Base-by-base conservation (phyloP, 441 rosid genomes). In the Omphalea diandra region DNA sequence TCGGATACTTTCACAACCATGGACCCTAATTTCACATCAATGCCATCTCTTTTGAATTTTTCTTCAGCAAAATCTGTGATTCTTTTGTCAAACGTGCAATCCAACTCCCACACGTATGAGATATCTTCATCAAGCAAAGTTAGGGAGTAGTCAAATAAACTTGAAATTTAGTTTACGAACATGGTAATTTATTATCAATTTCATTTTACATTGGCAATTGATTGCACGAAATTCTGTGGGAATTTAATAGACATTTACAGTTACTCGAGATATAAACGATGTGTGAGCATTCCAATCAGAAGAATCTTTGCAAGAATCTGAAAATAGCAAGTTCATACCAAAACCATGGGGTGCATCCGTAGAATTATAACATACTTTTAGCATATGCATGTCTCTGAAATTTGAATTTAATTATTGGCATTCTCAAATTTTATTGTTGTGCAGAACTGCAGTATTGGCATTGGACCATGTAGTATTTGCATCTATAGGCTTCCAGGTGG, bases 1-100 rank as follows among this genome's bases (percentile, higher is more conserved):
- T 85, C 91, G 66, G 84, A 80, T 63, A 96, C 91, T 69, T 87
- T 84, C 38, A 83, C 82, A 68, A 96, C 99, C 97, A 91, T 93
- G 29, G 97, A 90, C 22, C 99, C 99, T 62, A 90, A 77, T 65
- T 82, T 87, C 70, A 96, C 90, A 73, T 96, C 84, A 63, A 96
- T 93, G 52, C 97, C 98, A 38, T 90, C 96, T 75, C 99, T 93
- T 74, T 73, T 67, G 71, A 96, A 96, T 81, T 96, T 96, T n/a
- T 63, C 78, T 80, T 91, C 98, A 11, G 99, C 99, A 85, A 96
- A 93, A 20, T 72, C 80, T 27, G 97, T 96, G 73, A 96, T 96
- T 85, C 98, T 88, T 79, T 90, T 86, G 89, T 96, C 98, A 87
- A 96, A 96, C 98, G 97, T 96, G 82, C 49, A 82, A 75, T 68